Base-by-base conservation (phyloP, 805 yeast species). In the Candida silvatica region DNA sequence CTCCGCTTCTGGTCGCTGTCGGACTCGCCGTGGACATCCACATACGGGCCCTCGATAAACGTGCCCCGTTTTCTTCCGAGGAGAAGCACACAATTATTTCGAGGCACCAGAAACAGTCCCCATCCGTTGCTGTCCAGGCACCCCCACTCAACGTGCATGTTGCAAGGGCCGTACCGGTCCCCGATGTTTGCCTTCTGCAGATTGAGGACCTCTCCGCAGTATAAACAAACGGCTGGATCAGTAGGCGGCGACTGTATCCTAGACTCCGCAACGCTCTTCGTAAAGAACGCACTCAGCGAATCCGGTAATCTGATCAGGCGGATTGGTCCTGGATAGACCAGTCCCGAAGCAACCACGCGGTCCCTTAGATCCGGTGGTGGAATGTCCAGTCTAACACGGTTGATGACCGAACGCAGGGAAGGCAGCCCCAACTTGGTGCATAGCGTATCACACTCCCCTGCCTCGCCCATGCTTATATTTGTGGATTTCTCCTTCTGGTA, bases 221-320 rank as follows among this genome's bases (percentile, higher is more conserved):
- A 80, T 36, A 90, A 58, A 49, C 98, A 90, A 7, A 90, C 62
- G 0, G 94, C 95, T 0, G 95, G 92, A 43, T 88, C 94, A 31
- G 66, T 67, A 20, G 63, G 66, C 46, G 52, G 37, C 4, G 39
- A 32, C 3, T 31, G 58, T 17, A 62, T 61, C 29, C 59, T 52
- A 18, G 64, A 65, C 47, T 61, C 64, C 42, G 73, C 70, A 37
- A 73, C 64, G 36, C 71, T 63, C 25, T 70, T 63, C 3, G 84
- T 77, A 58, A 81, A 84, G 42, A 86, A 77, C 26, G 62, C 64
- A 49, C 81, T 88, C 40, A 85, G 56, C 34, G 81, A 66, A 2
- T 60, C 54, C 0, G 96, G 96, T 14, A 87, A 62, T 22, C 69
- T 63, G 17, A 81, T 64, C 32, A 87, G 61, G 27, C 67, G 64